Conservation (phyloP, 202 grass and related monocot species). For the Elaeis oleifera region DNA sequence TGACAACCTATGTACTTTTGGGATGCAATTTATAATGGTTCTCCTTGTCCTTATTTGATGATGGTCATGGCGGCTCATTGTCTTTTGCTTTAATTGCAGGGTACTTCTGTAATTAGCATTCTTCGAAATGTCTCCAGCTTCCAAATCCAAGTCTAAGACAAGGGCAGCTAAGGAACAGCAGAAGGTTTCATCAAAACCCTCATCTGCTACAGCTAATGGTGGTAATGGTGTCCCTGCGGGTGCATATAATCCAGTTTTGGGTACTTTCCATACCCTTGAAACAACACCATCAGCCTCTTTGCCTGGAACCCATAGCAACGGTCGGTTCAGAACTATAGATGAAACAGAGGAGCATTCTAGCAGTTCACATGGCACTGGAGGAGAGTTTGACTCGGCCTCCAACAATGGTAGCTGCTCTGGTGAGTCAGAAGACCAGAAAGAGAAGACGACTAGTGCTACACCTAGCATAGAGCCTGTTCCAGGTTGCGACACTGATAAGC, state of each 20-base stretch:
- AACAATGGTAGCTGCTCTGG: conserved; percentile 84
- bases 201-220: conserved; percentile 10
- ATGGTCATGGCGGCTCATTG: not conserved
- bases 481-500: conserved; percentile 82
- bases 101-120: not conserved
- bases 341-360: conserved; percentile 87
- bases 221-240: conserved; percentile 49
- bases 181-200: conserved; percentile 51
- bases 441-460: conserved; percentile 36
- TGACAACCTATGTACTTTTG: too few relatives aligned
- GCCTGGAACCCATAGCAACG: conserved; percentile 39
- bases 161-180: conserved; percentile 61
- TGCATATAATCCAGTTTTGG: conserved; percentile 70
- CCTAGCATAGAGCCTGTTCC: conserved; percentile 50
- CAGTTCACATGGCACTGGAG: conserved; percentile 61
- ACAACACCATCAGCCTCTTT: conserved; percentile 32
- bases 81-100: conserved; percentile 1
- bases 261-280: conserved; percentile 87
- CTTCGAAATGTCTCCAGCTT: conserved; percentile 67
- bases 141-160: conserved; percentile 82
- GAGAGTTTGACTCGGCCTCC: conserved; percentile 78
- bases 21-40: too few relatives aligned
- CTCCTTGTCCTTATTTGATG: not conserved
- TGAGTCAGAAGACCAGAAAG: conserved; percentile 75
- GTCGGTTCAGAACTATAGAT: conserved; percentile 65